Base-by-base conservation (phyloP, 352 stramenopile species). In the Phytophthora capsici region DNA sequence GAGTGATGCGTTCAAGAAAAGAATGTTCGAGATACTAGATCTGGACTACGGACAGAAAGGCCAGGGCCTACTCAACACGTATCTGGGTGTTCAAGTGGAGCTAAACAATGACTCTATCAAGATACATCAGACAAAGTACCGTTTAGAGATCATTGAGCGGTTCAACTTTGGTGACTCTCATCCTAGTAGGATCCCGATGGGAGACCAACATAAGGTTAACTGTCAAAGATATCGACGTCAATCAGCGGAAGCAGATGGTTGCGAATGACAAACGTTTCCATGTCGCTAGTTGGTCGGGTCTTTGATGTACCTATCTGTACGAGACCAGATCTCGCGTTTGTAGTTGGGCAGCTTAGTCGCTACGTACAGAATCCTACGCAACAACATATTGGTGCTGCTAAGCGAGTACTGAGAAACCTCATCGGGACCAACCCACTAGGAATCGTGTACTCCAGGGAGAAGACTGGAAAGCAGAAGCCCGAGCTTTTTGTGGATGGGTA, bases 321-420 rank as follows among this genome's bases (percentile, higher is more conserved):
- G 7, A 6, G 36, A 16, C 38, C 38, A 5, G 38, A 45, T 10
- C 17, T 53, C 6, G 46, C 46, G 4, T 53, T 8, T 26, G 1
- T 4, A 0, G 44, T 63, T 6, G 44, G 44, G 3, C 34, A 63
- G 9, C 22, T 63, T 0, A 63, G 43, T 23, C 3, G 44, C 22
- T 54, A 49, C 16, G 55, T 62, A 6, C 44, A 63, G 8, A 38
- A 48, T 3, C 28, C 28, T 9, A 52, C 53, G 0, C 26, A 53
- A 8, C 53, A 52, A 20, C 41, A 61, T 0, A 61, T 61, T 26
- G 51, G 40, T 17, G 19, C 41, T 4, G 40, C 53, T 5, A 58
- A 58, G 9, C 0, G 51, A 16, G 34, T 56, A 4, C 14, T 56
- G 2, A 17, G 26, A 5, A 45, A 48, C 10, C 14, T 54, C 0